phyloP scores from a whole-genome alignment of 768 basidiomycete species.

The Lentinula boryana region DNA sequence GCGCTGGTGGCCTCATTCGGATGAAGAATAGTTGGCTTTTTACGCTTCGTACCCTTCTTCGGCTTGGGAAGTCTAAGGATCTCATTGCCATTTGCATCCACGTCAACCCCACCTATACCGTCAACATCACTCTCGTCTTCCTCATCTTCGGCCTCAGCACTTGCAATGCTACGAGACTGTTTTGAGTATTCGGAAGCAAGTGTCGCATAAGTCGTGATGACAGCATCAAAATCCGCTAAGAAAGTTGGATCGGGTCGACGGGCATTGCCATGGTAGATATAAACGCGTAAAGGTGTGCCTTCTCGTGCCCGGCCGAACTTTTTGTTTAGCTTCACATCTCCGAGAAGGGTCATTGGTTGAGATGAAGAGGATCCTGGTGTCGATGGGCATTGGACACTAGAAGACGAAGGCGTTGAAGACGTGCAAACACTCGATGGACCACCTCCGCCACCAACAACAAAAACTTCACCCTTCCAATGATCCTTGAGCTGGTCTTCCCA shows the following conservation, averaged over 20 bases:
- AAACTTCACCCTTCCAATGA: constrained; percentile 89
- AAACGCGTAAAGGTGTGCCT: constrained; percentile 67
- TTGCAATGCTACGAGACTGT: constrained; percentile 62
- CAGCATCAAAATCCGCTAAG: constrained; percentile 91
- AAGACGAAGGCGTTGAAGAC: constrained; percentile 19
- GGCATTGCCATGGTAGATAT: constrained; percentile 92
- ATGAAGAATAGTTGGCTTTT: constrained; percentile 36
- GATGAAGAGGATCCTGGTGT: constrained; percentile 27
- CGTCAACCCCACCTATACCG: constrained; percentile 53
- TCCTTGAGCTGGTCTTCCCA: constrained; percentile 99
- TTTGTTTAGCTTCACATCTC: constrained; percentile 23
- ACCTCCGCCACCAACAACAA: constrained; percentile 74
- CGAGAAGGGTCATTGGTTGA: constrained; percentile 19
- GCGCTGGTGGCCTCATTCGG: constrained; percentile 59
- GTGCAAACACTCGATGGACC: constrained; percentile 21
- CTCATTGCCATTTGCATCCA: constrained; percentile 64
- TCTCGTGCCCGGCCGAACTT: constrained; percentile 32
- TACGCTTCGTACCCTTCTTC: constrained; percentile 67
- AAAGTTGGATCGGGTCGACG: constrained; percentile 82
- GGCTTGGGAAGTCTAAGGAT: constrained; percentile 53
- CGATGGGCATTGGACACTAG: constrained; percentile 28
- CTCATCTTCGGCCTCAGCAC: constrained; percentile 53
- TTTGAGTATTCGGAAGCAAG: constrained; percentile 93
- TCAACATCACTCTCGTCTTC: constrained; percentile 67
- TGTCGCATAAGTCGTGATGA: constrained; percentile 96